phyloP scores from a whole-genome alignment of 192 early-diverging fungal genomes.

The Backusella psychrophila region DNA sequence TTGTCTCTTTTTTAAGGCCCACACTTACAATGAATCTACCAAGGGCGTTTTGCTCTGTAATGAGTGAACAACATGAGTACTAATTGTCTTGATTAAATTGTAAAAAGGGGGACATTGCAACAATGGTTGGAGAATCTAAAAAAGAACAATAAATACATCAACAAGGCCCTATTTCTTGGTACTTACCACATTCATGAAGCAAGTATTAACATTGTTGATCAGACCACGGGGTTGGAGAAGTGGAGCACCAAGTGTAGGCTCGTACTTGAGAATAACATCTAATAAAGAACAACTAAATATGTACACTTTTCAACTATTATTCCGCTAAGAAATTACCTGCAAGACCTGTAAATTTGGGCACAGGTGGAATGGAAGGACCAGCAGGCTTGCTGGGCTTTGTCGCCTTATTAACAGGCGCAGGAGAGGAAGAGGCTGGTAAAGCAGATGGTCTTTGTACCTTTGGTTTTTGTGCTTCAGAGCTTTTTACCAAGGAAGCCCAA shows the following conservation, averaged over 20 bases:
- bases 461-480: background rate
- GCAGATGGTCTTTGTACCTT: background rate
- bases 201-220: conserved; percentile 96
- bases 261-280: conserved; percentile 44
- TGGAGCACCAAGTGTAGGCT: conserved; percentile 36
- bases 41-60: conserved; percentile 80
- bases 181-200: conserved; percentile 95
- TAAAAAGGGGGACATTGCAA: conserved; percentile 91
- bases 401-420: background rate
- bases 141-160: background rate
- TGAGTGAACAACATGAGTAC: conserved; percentile 60
- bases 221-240: conserved; percentile 84
- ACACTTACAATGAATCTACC: conserved; percentile 78
- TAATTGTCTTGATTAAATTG: conserved; percentile 74
- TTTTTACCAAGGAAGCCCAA: conserved; percentile 44
- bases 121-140: conserved; percentile 85
- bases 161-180: background rate
- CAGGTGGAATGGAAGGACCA: background rate
- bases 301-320: background rate
- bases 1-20: background rate
- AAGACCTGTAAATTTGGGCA: conserved; percentile 27
- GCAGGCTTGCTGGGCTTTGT: background rate
- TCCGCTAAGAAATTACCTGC: conserved; percentile 1
- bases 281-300: background rate
- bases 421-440: conserved; percentile 11